Evolutionary conservation across 495 filamentous ascomycete species (phyloP).

Genomic region (Penicillium simplicissimum): DNA sequence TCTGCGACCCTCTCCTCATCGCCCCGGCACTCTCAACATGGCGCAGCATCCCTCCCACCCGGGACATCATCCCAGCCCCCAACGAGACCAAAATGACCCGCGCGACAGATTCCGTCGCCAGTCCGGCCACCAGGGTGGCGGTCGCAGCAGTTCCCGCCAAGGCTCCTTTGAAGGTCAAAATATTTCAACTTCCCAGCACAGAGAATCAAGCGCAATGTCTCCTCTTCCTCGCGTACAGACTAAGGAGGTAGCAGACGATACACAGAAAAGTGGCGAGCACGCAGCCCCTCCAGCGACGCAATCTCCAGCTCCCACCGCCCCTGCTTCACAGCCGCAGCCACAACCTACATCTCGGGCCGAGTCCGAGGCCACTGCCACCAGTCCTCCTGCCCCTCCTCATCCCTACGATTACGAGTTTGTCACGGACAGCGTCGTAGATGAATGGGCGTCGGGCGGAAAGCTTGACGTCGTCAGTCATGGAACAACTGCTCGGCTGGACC

Average conservation of each 20-base stretch:
- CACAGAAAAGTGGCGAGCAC: slow-evolving; percentile 28
- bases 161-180: slow-evolving; percentile 35
- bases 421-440: slow-evolving; percentile 46
- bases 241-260: slow-evolving; percentile 27
- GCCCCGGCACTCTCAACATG: slow-evolving; percentile 58
- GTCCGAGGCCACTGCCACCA: slow-evolving; percentile 20
- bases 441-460: slow-evolving; percentile 54
- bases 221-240: slow-evolving; percentile 35
- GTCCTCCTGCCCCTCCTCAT: slow-evolving; percentile 25
- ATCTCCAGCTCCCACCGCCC: slow-evolving; percentile 31
- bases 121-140: slow-evolving; percentile 42
- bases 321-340: slow-evolving; percentile 26
- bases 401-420: slow-evolving; percentile 60
- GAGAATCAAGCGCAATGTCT: slow-evolving; percentile 40
- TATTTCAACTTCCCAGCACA: slow-evolving; percentile 33
- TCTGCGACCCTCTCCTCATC: slow-evolving; percentile 63
- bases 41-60: slow-evolving; percentile 50
- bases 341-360: slow-evolving; percentile 23
- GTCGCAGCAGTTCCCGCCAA: slow-evolving; percentile 38
- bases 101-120: slow-evolving; percentile 47
- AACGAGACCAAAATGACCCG: slow-evolving; percentile 45
- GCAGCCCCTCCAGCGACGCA: slow-evolving; percentile 22
- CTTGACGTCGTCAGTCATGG: slow-evolving; percentile 49
- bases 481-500: slow-evolving; percentile 55
- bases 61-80: slow-evolving; percentile 35